A percentile compares a stretch with the other conserved stretches of the same genome.
Conservation (phyloP, 2,329 filamentous ascomycete genomes). For the Seiridium cupressi region DNA sequence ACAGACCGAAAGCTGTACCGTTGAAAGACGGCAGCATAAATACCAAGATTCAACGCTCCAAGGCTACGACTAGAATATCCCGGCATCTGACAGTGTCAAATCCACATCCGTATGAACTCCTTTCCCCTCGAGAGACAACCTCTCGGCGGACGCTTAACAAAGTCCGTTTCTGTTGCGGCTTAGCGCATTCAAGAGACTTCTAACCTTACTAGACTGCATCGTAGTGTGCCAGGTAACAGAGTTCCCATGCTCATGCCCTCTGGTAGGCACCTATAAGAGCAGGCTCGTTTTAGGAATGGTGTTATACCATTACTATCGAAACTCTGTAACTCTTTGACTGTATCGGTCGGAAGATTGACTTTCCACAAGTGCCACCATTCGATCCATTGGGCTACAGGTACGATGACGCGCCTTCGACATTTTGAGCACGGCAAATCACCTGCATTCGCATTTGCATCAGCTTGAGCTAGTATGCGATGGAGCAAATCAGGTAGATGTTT, state of each 20-base stretch:
- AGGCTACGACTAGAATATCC: too few relatives aligned
- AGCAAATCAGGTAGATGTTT: conserved; percentile 39
- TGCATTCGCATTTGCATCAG: conserved; percentile 32
- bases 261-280: conserved; percentile 49
- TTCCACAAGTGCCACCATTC: conserved; percentile 54
- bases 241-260: conserved; percentile 11
- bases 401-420: conserved; percentile 47
- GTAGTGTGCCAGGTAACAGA: conserved; percentile 11
- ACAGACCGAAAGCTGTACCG: too few relatives aligned
- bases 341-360: neutral
- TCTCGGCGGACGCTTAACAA: too few relatives aligned
- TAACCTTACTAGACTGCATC: neutral
- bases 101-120: too few relatives aligned
- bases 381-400: conserved; percentile 57
- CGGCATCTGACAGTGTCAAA: too few relatives aligned
- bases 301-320: conserved; percentile 8
- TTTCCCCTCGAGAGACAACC: too few relatives aligned
- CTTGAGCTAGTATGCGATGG: conserved; percentile 35
- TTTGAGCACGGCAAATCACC: conserved; percentile 52
- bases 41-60: too few relatives aligned
- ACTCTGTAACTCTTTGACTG: neutral
- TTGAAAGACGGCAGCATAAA: too few relatives aligned
- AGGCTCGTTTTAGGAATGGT: conserved; percentile 27
- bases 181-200: neutral
- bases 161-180: too few relatives aligned